A percentile compares a stretch with the other conserved stretches of the same genome.
Conservation (phyloP, 257 asterid genomes). For the Solanum rostratum region DNA sequence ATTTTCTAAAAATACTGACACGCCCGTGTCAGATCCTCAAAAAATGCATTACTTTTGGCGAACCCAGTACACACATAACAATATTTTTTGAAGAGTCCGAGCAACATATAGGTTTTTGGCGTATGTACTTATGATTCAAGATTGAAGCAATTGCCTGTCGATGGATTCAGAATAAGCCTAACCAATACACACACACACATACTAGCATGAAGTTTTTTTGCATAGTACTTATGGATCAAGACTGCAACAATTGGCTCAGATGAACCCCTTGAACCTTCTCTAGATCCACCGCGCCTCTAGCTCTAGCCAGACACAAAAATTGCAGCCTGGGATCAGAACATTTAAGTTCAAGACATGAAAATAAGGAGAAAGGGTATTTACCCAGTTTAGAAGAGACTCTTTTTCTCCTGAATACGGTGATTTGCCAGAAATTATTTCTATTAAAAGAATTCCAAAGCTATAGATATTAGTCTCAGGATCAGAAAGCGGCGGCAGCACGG, state of each 20-base stretch:
- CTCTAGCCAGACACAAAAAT: not conserved
- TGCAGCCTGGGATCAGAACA: not conserved
- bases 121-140: not conserved
- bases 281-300: not conserved
- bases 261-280: not conserved
- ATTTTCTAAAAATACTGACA: not conserved
- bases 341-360: not conserved
- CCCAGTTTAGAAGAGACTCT: constrained; percentile 50
- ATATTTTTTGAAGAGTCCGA: not conserved
- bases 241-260: not conserved
- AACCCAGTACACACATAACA: too few species aligned
- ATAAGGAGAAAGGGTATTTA: constrained; percentile 4
- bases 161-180: not conserved
- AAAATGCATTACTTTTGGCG: not conserved
- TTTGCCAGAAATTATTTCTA: constrained; percentile 77
- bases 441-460: constrained; percentile 58
- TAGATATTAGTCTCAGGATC: constrained; percentile 45
- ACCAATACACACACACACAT: not conserved
- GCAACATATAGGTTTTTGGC: not conserved
- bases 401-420: constrained; percentile 44
- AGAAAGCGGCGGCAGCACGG: constrained; percentile 27
- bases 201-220: not conserved
- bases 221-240: not conserved
- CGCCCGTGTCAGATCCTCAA: not conserved
- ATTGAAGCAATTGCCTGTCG: not conserved